Base-by-base conservation (phyloP, 495 filamentous ascomycete species). In the Aspergillus egyptiacus region DNA sequence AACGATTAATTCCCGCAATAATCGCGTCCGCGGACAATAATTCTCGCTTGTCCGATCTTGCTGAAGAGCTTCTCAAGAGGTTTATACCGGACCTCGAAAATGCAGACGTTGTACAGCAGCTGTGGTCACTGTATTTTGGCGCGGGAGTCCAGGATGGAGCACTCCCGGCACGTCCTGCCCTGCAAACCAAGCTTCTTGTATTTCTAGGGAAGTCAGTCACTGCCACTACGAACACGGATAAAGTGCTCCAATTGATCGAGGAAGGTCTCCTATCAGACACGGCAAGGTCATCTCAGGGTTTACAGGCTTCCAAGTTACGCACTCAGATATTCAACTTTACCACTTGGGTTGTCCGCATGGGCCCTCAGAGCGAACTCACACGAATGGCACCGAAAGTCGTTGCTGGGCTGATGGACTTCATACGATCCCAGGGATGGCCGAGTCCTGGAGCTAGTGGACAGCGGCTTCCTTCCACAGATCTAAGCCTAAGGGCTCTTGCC, bases 311-410 rank as follows among this genome's bases (percentile, higher is more conserved):
- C 8, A 87, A 87, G 57, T 69, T 96, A 11, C 78, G 87, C 48
- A 81, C 83, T 37, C 87, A 91, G 20, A 79, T 94, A n/a, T 91
- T 97, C 59, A 81, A 81, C 34, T 94, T 89, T 57, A 84, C 90
- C 23, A 89, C 87, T 35, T 96, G 91, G 83, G 80, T 91, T 17
- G 87, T 89, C 6, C 78, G 85, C 35, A 85, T 88, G 58, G 86
- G 81, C 18, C 79, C 80, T 9, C 64, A 68, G 7, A 71, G 69
- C 13, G 75, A 80, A 35, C 66, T 86, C 8, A 73, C 77, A 44
- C 61, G 66, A 15, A 82, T 95, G 48, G 86, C 86, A 1, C 74
- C 82, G 2, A 77, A 76, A 28, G 70, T 94, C n/a, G 79, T 96
- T 18, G 67, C 74, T 19, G 81, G 84, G 4, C 67, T 98, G 25